Evolutionary conservation across 2,329 filamentous ascomycete species (phyloP), one percentile per base, ranked within the genome.

Genomic region (Ophiostoma sp.): DNA sequence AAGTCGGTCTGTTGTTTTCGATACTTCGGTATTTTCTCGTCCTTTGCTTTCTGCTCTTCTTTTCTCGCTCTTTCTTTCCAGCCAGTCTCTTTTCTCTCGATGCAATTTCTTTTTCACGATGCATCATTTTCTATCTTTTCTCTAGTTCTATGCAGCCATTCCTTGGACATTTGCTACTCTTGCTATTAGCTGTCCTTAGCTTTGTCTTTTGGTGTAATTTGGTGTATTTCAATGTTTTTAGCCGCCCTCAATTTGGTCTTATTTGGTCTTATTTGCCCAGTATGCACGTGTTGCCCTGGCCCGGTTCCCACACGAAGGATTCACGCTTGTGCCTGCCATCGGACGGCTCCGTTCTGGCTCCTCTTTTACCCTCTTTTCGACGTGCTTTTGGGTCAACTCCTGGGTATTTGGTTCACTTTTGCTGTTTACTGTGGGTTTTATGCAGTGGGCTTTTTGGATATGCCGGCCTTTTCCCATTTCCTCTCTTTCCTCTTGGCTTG

Each of bases 81-180:
- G 15, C 15, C 28, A 6, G 19, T 33, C 15, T 31, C 15, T 28
- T 31, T 19, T 33, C 17, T 33, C 12, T 19, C 5, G 33, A n/a
- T 59, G 28, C 55, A 59, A 59, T 59, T 59, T 59, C 28, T n/a
- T 59, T 48, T 59, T 33, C 25, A 59, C 55, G 15, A 36, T 59
- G 22, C 48, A 22, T 12, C n/a, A 2, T 55, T 55, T 25, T 55
- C 55, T 33, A 7, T 59, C 28, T 33, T 25, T 52, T 5, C 17
- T 19, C 11, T 28, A 55, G 52, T 15, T 8, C 6, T 52, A 59
- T 59, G 55, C 55, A 59, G 12, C 15, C 55, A 59, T 33, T 59
- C 28, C 55, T 59, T 59, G 55, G 55, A 55, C n/a, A 25, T 55
- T 7, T 55, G n/a, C 50, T 8, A 25, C 33, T 55, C 11, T 55